Base-by-base conservation (phyloP, 164 flowering plant genomes). In the Euptelea pleiosperma region DNA sequence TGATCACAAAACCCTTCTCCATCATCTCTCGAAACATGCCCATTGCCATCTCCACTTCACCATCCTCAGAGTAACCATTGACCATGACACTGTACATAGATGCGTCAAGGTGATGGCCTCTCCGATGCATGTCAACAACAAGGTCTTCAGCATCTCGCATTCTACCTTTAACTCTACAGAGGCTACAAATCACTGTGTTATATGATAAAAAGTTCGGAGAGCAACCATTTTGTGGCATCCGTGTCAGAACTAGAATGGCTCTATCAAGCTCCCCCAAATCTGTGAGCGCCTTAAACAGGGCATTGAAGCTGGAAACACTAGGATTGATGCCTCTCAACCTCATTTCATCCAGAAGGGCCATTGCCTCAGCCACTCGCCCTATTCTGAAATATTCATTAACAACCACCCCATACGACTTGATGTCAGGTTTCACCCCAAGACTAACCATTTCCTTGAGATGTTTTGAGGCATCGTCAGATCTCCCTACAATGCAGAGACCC, bases 131-230 rank as follows among this genome's bases (percentile, higher is more conserved):
- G 24, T 49, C 60, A 9, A 36, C 61, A 16, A 79, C 71, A 59
- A 82, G 75, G 48, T 66, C 72, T 33, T 76, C 77, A 7, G 56
- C 79, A n/a, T 72, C 67, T 49, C 57, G 16, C 74, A 77, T 76
- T 60, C 67, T 72, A 34, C 79, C 79, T 55, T 51, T 49, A 33
- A 53, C 49, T 30, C 56, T 57, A 53, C 77, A 67, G 29, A 79
- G 75, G 12, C 79, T 53, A 48, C 52, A 63, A 48, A 82, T 71
- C 43, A 77, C 76, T 8, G 65, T 69, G 26, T 37, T 66, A 49
- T 72, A 79, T 0, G 87, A 77, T 41, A 77, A 4, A 60, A 72
- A 82, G 51, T 79, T 82, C 2, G 84, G 82, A n/a, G 46, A 18
- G 48, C 72, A 62, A 57, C 77, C 76, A 67, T 58, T 57, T 22